A percentile compares a stretch with the other conserved stretches of the same genome.
phyloP scores from a whole-genome alignment of 352 stramenopile genomes.

The Phytopythium montanum region DNA sequence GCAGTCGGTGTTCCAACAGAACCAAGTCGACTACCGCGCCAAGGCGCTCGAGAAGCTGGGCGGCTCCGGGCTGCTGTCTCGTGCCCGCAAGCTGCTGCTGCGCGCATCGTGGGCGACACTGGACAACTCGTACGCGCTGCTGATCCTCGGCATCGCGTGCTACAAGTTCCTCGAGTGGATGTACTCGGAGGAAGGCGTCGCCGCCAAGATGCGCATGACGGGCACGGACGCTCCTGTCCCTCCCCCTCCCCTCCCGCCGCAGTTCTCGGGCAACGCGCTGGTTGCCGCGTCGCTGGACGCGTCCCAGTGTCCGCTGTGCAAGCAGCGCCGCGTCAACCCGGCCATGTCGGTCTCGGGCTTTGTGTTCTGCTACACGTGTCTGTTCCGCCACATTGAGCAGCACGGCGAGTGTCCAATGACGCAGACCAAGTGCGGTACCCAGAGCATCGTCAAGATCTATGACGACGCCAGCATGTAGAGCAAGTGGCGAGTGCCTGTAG shows the following conservation, averaged over 20 bases:
- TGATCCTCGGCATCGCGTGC: slow-evolving; percentile 68
- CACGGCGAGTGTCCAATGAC: slow-evolving; percentile 75
- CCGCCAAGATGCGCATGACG: slow-evolving; percentile 53
- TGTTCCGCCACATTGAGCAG: slow-evolving; percentile 71
- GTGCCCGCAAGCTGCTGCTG: slow-evolving; percentile 38
- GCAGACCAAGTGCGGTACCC: slow-evolving; percentile 61
- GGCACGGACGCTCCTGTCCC: slow-evolving; percentile 54
- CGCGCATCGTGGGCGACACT: slow-evolving; percentile 58
- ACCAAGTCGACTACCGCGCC: slow-evolving; percentile 47
- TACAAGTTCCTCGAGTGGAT: slow-evolving; percentile 90
- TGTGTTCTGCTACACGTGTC: slow-evolving; percentile 84
- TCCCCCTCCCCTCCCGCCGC: slow-evolving; percentile 65
- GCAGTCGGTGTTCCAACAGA: slow-evolving; percentile 48
- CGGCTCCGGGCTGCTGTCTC: slow-evolving; percentile 34
- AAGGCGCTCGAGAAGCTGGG: slow-evolving; percentile 46
- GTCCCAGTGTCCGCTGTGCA: slow-evolving; percentile 63
- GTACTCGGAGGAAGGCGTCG: slow-evolving; percentile 78
- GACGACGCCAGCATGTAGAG: slow-evolving; percentile 41
- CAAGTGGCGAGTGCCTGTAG: neutral
- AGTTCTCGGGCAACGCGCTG: slow-evolving; percentile 57
- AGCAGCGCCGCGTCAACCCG: slow-evolving; percentile 66
- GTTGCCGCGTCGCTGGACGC: slow-evolving; percentile 42
- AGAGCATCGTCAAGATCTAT: slow-evolving; percentile 79
- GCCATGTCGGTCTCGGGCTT: slow-evolving; percentile 69
- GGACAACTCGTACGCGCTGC: slow-evolving; percentile 80